Percentiles rank a stretch among this genome's conserved stretches.
phyloP scores from a whole-genome alignment of 768 basidiomycete species.

The Asterophora parasitica region DNA sequence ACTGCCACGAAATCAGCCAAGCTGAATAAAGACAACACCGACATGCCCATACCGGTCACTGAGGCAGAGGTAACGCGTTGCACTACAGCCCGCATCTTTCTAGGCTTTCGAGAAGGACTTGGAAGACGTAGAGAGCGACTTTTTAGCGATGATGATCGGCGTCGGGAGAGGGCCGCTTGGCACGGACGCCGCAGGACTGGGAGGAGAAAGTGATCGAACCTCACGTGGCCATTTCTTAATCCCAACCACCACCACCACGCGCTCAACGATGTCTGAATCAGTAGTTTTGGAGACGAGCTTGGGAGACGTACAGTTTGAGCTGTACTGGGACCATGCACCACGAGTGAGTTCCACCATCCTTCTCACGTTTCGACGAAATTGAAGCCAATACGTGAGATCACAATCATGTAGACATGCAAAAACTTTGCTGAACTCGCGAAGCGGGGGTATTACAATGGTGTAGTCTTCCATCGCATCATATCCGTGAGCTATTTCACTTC shows the following conservation, averaged over 20 bases:
- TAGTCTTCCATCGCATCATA: constrained; percentile 89
- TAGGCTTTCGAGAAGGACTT: background rate
- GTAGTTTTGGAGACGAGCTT: constrained; percentile 79
- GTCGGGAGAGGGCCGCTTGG: too few relatives aligned
- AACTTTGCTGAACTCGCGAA: constrained; percentile 93
- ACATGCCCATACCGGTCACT: constrained; percentile 55
- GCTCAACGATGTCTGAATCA: constrained; percentile 34
- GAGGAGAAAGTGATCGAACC: background rate
- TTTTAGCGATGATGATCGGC: too few relatives aligned
- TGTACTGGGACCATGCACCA: constrained; percentile 92
- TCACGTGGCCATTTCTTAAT: background rate
- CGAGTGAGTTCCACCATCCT: constrained; percentile 37
- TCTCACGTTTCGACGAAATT: constrained; percentile 11
- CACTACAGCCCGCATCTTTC: constrained; percentile 75
- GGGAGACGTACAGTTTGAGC: constrained; percentile 84
- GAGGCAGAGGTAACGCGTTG: constrained; percentile 83
- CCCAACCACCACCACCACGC: background rate
- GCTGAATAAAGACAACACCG: background rate
- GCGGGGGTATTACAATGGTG: constrained; percentile 88
- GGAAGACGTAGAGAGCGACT: background rate
- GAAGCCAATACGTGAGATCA: constrained; percentile 15
- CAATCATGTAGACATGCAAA: constrained; percentile 69
- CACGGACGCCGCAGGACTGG: too few relatives aligned
- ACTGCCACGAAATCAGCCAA: constrained; percentile 40
- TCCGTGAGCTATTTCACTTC: constrained; percentile 42